Evolutionary conservation across 1,284 basidiomycete genomes (phyloP).

Genomic region (Tremellales sp.): DNA sequence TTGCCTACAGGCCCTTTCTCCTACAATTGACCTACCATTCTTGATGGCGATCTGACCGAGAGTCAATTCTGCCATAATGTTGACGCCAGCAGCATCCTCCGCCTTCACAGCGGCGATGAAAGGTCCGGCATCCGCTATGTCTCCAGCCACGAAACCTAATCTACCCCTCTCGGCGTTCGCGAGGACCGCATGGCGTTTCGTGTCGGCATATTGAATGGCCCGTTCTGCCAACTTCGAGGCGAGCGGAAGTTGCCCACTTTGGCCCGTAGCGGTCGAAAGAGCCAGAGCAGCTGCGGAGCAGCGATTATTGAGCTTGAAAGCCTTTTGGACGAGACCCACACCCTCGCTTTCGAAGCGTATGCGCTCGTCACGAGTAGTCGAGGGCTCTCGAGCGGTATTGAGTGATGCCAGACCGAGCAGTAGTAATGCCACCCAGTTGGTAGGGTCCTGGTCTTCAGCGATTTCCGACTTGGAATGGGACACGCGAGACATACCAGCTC

Average conservation of each 20-base stretch:
- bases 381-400: slow-evolving; percentile 68
- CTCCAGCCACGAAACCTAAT: slow-evolving; percentile 65
- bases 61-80: slow-evolving; percentile 73
- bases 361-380: slow-evolving; percentile 46
- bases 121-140: slow-evolving; percentile 60
- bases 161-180: slow-evolving; percentile 69
- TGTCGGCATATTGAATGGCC: slow-evolving; percentile 86
- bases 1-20: background rate
- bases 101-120: slow-evolving; percentile 72
- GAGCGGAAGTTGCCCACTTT: slow-evolving; percentile 49
- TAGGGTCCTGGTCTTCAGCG: slow-evolving; percentile 59
- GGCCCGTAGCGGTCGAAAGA: slow-evolving; percentile 29
- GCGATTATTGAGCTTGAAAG: slow-evolving; percentile 42
- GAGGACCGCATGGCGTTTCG: slow-evolving; percentile 75
- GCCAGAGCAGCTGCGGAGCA: slow-evolving; percentile 35
- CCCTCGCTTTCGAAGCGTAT: slow-evolving; percentile 30
- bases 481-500: slow-evolving; percentile 62
- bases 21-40: slow-evolving; percentile 54
- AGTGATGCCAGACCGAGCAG: slow-evolving; percentile 78
- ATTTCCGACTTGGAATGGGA: background rate
- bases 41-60: slow-evolving; percentile 79
- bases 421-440: slow-evolving; percentile 68
- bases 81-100: slow-evolving; percentile 58
- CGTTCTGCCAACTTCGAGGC: slow-evolving; percentile 87
- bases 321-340: slow-evolving; percentile 30